Conservation (phyloP, 2,329 filamentous ascomycete genomes). For the Ceratocystis huliohia region DNA sequence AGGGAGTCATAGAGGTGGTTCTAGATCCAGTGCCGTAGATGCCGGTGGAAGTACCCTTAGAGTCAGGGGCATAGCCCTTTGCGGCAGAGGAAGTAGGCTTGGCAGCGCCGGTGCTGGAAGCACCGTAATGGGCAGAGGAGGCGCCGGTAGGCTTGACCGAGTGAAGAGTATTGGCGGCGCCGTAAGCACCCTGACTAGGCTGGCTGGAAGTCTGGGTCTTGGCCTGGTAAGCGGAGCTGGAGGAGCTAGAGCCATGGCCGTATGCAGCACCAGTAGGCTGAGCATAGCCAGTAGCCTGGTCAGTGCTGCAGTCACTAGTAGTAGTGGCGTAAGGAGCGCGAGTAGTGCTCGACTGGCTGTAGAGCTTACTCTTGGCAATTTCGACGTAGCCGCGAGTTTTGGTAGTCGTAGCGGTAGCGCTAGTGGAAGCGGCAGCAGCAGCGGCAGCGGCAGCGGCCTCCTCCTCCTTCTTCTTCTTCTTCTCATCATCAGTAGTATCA, state of each 20-base stretch:
- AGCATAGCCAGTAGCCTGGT: not conserved
- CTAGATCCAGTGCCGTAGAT: conserved; percentile 2
- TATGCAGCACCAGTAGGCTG: not conserved
- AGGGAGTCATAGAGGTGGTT: conserved; percentile 1
- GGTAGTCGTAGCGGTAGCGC: not conserved
- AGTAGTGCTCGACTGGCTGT: not conserved
- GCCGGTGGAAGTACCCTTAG: not conserved
- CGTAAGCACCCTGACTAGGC: not conserved
- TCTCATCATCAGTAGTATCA: not conserved
- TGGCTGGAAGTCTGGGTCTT: not conserved
- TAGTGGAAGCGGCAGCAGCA: not conserved
- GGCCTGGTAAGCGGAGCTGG: not conserved
- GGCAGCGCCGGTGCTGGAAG: not conserved
- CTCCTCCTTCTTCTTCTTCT: conserved; percentile 9
- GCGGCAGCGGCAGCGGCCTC: not conserved
- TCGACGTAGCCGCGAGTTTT: too few species aligned
- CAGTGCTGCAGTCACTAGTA: not conserved
- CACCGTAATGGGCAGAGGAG: not conserved
- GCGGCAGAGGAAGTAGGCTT: not conserved
- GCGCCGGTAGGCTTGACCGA: not conserved
- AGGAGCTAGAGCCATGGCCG: not conserved
- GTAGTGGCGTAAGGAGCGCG: not conserved
- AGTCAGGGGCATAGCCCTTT: not conserved
- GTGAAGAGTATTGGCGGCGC: not conserved
- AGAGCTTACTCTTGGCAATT: not conserved